A percentile compares a stretch with the other conserved stretches of the same genome.
Evolutionary conservation across 306 rosid species (phyloP).

Genomic region (Cucurbita argyrosperma): DNA sequence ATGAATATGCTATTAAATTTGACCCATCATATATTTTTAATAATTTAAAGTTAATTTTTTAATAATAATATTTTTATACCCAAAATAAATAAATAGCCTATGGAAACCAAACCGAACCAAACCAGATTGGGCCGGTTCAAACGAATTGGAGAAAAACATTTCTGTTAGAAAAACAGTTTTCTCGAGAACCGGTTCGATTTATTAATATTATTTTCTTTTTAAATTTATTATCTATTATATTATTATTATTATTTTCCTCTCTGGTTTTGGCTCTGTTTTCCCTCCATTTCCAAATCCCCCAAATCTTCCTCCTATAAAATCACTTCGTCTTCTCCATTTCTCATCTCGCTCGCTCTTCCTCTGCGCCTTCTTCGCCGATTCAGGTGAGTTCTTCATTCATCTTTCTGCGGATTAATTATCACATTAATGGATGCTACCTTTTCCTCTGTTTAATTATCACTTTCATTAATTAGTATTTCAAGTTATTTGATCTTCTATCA

Average conservation of each 20-base stretch:
- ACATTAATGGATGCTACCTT: not conserved
- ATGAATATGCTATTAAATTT: not conserved
- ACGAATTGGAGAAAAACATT: not conserved
- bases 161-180: not conserved
- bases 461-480: not conserved
- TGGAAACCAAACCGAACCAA: not conserved
- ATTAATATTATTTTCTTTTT: not conserved
- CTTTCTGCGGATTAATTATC: not conserved
- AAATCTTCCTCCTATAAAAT: not conserved
- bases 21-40: not conserved
- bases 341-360: not conserved
- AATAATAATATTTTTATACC: too few species aligned
- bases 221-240: not conserved
- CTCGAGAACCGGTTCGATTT: not conserved
- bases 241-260: not conserved
- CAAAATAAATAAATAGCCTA: too few species aligned
- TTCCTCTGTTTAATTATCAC: not conserved
- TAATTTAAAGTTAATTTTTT: too few species aligned
- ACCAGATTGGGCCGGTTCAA: not conserved
- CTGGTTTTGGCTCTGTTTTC: not conserved
- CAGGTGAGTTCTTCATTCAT: slow-evolving; percentile 1
- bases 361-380: not conserved
- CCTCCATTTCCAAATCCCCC: not conserved
- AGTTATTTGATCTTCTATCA: not conserved
- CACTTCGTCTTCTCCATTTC: not conserved